These are phyloP conservation scores for Fusarium dlaminii DNA, from an alignment of 2,329 filamentous ascomycete genomes.

Conservation along the genomic window DNA sequence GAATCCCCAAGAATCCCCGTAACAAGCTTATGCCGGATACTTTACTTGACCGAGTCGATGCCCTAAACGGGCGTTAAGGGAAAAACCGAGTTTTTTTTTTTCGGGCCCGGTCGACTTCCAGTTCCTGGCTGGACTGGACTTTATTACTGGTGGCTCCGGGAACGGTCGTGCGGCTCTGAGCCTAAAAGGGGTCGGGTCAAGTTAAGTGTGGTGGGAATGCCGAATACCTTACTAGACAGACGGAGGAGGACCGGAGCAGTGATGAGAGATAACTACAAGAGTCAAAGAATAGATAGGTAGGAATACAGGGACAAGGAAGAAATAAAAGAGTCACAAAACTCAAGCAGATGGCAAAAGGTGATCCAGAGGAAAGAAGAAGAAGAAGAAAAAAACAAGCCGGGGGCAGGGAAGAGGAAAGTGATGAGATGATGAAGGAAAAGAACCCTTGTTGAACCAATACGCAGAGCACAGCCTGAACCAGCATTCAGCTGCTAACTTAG, in stretches of 20 bases:
- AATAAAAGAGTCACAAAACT: slow-evolving; percentile 10
- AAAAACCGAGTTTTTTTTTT: slow-evolving; percentile 44
- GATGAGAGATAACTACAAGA: neutral
- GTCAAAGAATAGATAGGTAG: neutral
- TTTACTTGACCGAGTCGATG: slow-evolving; percentile 44
- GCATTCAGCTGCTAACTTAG: neutral
- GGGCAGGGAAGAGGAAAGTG: slow-evolving; percentile 16
- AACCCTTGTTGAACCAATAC: slow-evolving; percentile 30
- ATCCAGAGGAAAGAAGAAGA: neutral
- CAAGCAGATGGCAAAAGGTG: slow-evolving; percentile 6
- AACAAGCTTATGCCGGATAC: slow-evolving; percentile 54
- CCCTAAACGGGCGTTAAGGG: slow-evolving; percentile 48
- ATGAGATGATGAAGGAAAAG: slow-evolving; percentile 36
- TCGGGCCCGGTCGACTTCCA: slow-evolving; percentile 33
- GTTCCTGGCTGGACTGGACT: neutral
- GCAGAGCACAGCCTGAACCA: slow-evolving; percentile 5
- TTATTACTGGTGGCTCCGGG: slow-evolving; percentile 28
- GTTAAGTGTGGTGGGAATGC: slow-evolving; percentile 1
- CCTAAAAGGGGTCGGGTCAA: slow-evolving; percentile 27
- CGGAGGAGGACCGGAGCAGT: neutral
- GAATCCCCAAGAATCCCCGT: slow-evolving; percentile 47
- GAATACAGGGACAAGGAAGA: slow-evolving; percentile 3
- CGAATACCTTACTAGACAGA: neutral
- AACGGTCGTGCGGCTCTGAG: slow-evolving; percentile 32
- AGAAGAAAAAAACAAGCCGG: slow-evolving; percentile 1